phyloP scores from a whole-genome alignment of 495 filamentous ascomycete genomes.

The Aspergillus sclerotioniger region DNA sequence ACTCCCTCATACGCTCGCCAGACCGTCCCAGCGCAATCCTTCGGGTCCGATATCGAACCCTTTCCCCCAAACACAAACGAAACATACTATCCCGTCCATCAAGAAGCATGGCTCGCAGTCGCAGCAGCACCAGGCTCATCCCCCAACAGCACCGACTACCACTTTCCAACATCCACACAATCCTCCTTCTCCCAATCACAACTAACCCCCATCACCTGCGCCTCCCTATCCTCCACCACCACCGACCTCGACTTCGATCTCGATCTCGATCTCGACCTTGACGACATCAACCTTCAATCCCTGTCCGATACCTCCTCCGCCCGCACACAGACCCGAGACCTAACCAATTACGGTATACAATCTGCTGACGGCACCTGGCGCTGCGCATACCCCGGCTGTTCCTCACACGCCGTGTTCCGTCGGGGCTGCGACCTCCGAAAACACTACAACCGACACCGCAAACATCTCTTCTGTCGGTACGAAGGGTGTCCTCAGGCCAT shows the following conservation, averaged over 20 bases:
- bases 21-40: not conserved
- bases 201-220: conserved; percentile 1
- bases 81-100: not conserved
- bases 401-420: conserved; percentile 54
- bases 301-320: not conserved
- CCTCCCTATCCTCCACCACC: conserved; percentile 5
- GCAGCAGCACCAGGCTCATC: not conserved
- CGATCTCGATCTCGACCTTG: conserved; percentile 10
- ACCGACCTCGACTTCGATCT: conserved; percentile 8
- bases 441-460: conserved; percentile 62
- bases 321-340: conserved; percentile 1
- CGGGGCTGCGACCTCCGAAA: conserved; percentile 64
- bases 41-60: not conserved
- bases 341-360: conserved; percentile 28
- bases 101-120: not conserved
- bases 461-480: conserved; percentile 61
- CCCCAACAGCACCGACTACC: not conserved
- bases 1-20: not conserved
- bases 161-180: conserved; percentile 2
- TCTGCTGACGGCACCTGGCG: conserved; percentile 44
- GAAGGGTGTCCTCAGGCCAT: conserved; percentile 57
- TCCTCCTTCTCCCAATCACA: conserved; percentile 4
- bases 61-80: not conserved
- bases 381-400: conserved; percentile 57
- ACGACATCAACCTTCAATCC: not conserved